Evolutionary conservation across 768 basidiomycete genomes (phyloP).

Genomic region (Podaxis sp.): DNA sequence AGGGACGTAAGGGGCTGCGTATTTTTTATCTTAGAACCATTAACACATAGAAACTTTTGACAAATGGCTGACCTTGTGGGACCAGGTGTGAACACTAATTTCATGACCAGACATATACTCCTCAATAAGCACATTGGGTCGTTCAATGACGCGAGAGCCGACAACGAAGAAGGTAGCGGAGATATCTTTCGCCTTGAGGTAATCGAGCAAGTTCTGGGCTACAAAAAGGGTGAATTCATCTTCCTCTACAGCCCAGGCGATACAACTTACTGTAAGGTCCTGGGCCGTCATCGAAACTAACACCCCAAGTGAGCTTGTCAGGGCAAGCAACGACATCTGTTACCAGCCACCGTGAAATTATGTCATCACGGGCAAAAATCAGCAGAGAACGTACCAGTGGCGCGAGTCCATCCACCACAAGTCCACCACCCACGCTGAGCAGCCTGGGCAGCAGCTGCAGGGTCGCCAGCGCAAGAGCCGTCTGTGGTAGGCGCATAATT

Average conservation of each 20-base stretch:
- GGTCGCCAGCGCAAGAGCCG: conserved; percentile 64
- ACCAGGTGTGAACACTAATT: conserved; percentile 89
- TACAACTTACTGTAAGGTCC: conserved; percentile 65
- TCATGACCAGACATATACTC: conserved; percentile 81
- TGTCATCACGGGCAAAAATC: neutral
- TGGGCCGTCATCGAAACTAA: conserved; percentile 88
- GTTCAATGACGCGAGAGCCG: conserved; percentile 79
- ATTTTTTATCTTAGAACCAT: neutral
- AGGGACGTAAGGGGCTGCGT: conserved; percentile 58
- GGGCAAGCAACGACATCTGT: conserved; percentile 66
- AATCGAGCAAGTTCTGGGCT: conserved; percentile 64
- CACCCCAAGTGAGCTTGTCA: conserved; percentile 69
- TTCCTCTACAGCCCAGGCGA: neutral
- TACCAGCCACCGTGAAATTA: neutral
- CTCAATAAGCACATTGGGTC: conserved; percentile 68
- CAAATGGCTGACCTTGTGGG: conserved; percentile 53
- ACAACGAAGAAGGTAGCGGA: conserved; percentile 89
- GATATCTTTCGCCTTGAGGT: conserved; percentile 57
- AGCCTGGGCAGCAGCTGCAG: conserved; percentile 50
- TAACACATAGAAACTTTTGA: neutral
- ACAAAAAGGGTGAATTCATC: conserved; percentile 7
- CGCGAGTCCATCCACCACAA: conserved; percentile 67
- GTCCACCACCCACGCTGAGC: conserved; percentile 87
- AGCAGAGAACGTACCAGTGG: conserved; percentile 29
- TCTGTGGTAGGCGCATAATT: conserved; percentile 55